These are phyloP conservation scores for Aspergillus floridensis DNA, from an alignment of 2,329 filamentous ascomycete genomes.

Conservation along the genomic window DNA sequence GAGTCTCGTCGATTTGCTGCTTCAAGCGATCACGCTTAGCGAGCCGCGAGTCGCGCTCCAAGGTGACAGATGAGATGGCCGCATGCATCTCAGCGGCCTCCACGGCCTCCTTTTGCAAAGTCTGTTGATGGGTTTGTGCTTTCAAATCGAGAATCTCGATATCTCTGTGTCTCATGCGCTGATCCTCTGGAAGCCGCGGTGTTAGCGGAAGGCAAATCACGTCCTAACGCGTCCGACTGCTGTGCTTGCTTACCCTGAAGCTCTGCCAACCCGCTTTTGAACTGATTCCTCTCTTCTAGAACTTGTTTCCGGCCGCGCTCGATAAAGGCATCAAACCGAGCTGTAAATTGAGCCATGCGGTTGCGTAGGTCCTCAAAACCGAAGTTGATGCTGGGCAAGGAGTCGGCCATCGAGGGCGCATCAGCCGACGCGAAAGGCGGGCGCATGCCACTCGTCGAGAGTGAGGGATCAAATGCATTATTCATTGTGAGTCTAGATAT, in stretches of 20 bases:
- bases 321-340: slow-evolving; percentile 89
- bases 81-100: slow-evolving; percentile 63
- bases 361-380: slow-evolving; percentile 94
- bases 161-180: slow-evolving; percentile 82
- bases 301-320: slow-evolving; percentile 86
- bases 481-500: slow-evolving; percentile 24
- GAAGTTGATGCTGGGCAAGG: slow-evolving; percentile 86
- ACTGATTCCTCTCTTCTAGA: slow-evolving; percentile 89
- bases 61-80: slow-evolving; percentile 56
- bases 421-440: slow-evolving; percentile 52
- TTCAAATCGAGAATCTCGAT: slow-evolving; percentile 71
- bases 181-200: slow-evolving; percentile 64
- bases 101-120: slow-evolving; percentile 57
- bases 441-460: slow-evolving; percentile 54
- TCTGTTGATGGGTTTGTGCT: slow-evolving; percentile 54
- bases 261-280: slow-evolving; percentile 85
- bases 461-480: slow-evolving; percentile 57
- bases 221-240: not conserved
- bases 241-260: slow-evolving; percentile 66
- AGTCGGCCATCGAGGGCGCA: slow-evolving; percentile 61
- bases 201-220: slow-evolving; percentile 2
- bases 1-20: slow-evolving; percentile 53
- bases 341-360: slow-evolving; percentile 89
- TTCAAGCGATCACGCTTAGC: slow-evolving; percentile 56
- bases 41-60: slow-evolving; percentile 56